Conservation (phyloP, 2,329 filamentous ascomycete species). For the Neurospora crassa region DNA sequence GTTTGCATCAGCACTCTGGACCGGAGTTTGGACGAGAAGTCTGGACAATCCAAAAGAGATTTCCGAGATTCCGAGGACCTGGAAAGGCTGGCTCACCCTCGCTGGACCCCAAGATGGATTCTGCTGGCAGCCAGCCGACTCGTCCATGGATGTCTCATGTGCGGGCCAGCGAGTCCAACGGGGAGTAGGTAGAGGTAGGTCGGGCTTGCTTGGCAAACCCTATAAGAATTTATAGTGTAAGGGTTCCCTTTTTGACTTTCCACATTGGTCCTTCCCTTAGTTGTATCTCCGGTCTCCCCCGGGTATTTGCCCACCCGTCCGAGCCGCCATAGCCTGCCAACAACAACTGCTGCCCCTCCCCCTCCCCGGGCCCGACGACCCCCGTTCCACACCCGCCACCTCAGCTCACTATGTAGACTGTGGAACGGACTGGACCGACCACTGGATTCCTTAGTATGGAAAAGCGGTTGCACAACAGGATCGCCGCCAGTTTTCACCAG, state of each 20-base stretch:
- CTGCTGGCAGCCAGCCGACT: neutral
- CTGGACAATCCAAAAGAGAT: neutral
- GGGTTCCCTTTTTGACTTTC: neutral
- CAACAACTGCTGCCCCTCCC: conserved; percentile 11
- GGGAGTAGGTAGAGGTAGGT: neutral
- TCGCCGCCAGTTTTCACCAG: neutral
- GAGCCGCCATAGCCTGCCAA: conserved; percentile 3
- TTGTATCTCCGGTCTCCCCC: conserved; percentile 3
- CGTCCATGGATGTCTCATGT: neutral
- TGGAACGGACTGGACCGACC: neutral
- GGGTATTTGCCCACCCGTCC: neutral
- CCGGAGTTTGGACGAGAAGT: neutral
- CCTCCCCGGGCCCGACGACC: conserved; percentile 1
- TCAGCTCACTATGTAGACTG: neutral
- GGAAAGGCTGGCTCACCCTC: neutral
- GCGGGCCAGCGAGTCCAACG: neutral
- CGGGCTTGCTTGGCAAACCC: neutral
- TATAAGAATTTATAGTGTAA: neutral
- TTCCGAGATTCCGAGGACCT: neutral
- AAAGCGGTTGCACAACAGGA: neutral
- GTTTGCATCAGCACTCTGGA: neutral
- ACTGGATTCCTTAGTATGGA: neutral
- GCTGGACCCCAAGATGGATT: neutral
- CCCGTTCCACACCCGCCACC: conserved; percentile 1
- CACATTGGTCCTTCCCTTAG: neutral